Base-by-base conservation (phyloP, 352 stramenopile genomes). In the Pythium phragmitis region DNA sequence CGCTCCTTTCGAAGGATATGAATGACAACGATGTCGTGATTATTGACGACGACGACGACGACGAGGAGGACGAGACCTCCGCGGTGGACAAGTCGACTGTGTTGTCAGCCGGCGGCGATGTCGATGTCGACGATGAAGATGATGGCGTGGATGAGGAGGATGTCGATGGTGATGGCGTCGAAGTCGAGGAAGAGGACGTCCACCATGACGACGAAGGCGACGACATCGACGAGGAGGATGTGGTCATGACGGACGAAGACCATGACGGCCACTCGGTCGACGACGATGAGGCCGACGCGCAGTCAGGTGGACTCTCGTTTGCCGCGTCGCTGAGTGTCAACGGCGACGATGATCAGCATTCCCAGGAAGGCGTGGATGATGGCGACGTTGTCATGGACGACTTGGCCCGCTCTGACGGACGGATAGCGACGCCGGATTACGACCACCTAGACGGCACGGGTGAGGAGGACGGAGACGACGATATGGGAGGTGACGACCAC, bases 1-100 rank as follows among this genome's bases (percentile, higher is more conserved):
- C 81, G 49, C 59, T 91, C 17, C 68, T 91, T 14, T 51, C 71
- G 6, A 87, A 81, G 28, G 66, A 83, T 53, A 48, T 91, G 30
- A 69, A 77, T 16, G 65, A 77, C 33, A 53, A 65, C 30, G 70
- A 74, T 26, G 79, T 88, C 23, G 75, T 88, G 46, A 81, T 91
- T 48, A 76, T 89, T 34, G 76, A 88, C 49, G 78, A 88, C 6
- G 79, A 82, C 14, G 66, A 74, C 21, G 69, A 75, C 9, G 69
- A 76, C 1, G 59, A 72, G 1, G 65, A 72, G 1, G 65, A 67
- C 4, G 65, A 75, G 14, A 49, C 69, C 34, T 39, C 34, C 8
- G 61, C 65, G 12, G 67, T 68, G 17, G 63, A 73, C 21, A 62
- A 53, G 19, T 47, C 63, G 7, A 30, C 41, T n/a, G 36, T 60